Conservation (phyloP, 169 alveolate species). For the Cryptosporidium sp. region DNA sequence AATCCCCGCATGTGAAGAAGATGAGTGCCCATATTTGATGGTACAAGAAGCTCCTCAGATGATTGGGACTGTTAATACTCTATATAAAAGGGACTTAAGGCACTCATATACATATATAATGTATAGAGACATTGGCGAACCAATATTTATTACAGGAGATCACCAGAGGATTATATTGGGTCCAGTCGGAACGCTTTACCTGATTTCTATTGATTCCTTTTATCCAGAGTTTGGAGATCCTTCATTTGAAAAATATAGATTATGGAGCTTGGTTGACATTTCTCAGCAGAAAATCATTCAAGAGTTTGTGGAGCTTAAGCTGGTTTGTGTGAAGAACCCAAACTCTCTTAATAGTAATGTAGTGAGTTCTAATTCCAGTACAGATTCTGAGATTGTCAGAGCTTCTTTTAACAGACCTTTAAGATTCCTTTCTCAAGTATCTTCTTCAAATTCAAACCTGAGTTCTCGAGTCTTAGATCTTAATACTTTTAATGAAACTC, state of each 20-base stretch:
- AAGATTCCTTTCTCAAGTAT: conserved; percentile 29
- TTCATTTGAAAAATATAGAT: conserved; percentile 21
- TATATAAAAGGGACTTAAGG: conserved; percentile 33
- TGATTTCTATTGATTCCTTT: conserved; percentile 44
- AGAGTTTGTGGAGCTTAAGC: conserved; percentile 41
- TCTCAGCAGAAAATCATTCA: conserved; percentile 32
- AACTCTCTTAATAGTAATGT: conserved; percentile 4
- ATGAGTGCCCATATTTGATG: conserved; percentile 50
- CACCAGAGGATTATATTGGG: conserved; percentile 59
- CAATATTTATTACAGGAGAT: conserved; percentile 57
- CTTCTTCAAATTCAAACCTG: neutral
- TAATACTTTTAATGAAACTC: neutral
- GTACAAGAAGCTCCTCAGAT: conserved; percentile 53
- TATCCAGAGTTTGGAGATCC: conserved; percentile 57
- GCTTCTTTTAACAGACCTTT: conserved; percentile 5
- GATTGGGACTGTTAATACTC: conserved; percentile 43
- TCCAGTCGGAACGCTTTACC: conserved; percentile 60
- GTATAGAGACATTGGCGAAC: conserved; percentile 68
- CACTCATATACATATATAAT: conserved; percentile 57
- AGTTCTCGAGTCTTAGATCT: neutral
- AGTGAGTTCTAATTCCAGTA: neutral
- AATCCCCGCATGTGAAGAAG: conserved; percentile 58
- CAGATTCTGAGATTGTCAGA: neutral
- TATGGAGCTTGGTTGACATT: conserved; percentile 59
- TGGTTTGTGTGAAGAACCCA: conserved; percentile 24